phyloP scores from a whole-genome alignment of 1,139 yeast species.

The Barnettozyma hawaiiensis region DNA sequence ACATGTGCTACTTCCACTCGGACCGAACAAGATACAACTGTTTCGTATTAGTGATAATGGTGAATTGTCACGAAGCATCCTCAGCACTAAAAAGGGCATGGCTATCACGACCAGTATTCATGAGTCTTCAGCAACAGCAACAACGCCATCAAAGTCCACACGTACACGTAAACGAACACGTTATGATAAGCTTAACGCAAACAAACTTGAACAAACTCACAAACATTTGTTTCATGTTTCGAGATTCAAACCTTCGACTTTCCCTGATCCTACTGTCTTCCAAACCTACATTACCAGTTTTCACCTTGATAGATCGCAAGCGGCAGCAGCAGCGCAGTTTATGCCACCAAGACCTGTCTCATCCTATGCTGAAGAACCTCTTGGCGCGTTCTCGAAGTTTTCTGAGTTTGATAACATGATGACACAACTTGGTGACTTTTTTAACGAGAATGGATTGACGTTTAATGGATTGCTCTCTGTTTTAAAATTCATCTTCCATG shows the following conservation, averaged over 20 bases:
- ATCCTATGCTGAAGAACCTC: constrained; percentile 9
- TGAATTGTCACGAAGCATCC: background rate
- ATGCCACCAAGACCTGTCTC: background rate
- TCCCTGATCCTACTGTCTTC: constrained; percentile 8
- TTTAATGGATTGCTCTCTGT: constrained; percentile 12
- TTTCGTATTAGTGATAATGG: background rate
- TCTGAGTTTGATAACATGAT: constrained; percentile 48
- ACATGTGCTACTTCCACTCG: constrained; percentile 7
- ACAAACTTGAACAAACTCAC: background rate
- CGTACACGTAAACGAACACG: background rate
- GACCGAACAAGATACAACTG: background rate
- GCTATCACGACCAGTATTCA: background rate
- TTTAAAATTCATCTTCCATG: constrained; percentile 3
- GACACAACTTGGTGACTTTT: constrained; percentile 39
- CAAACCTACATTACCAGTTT: constrained; percentile 11
- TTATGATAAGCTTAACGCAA: background rate
- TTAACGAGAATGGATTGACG: constrained; percentile 28
- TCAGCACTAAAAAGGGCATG: background rate
- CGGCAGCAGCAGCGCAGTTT: too few relatives aligned
- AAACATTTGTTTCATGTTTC: constrained; percentile 11
- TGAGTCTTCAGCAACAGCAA: background rate
- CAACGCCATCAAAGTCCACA: too few relatives aligned
- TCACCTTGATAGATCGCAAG: constrained; percentile 10
- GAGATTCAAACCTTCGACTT: constrained; percentile 1
- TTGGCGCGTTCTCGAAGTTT: constrained; percentile 29